phyloP scores from a whole-genome alignment of 1,139 yeast species.

The Suhomyces chickasaworum region DNA sequence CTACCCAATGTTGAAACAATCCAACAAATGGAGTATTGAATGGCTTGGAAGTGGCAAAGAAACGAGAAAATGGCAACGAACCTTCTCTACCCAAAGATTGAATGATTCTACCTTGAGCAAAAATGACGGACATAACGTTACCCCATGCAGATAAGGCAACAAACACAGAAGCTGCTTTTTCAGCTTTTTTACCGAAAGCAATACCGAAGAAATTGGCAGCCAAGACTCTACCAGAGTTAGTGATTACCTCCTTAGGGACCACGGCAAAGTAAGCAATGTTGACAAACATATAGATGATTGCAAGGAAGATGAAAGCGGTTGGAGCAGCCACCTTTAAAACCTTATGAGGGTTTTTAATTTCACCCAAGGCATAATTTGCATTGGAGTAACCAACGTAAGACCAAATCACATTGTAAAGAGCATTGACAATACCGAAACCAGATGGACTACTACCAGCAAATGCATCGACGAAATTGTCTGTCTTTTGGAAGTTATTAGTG shows the following conservation, averaged over 20 bases:
- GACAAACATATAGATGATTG: constrained; percentile 68
- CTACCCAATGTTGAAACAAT: constrained; percentile 59
- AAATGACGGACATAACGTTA: constrained; percentile 50
- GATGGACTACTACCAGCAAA: constrained; percentile 62
- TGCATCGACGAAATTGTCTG: constrained; percentile 63
- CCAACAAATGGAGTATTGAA: constrained; percentile 55
- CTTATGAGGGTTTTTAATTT: constrained; percentile 57
- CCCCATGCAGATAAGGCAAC: constrained; percentile 54
- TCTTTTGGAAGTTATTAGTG: constrained; percentile 47
- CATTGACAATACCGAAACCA: constrained; percentile 76
- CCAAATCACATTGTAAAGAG: constrained; percentile 80
- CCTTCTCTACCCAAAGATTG: constrained; percentile 55
- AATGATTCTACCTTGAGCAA: constrained; percentile 52
- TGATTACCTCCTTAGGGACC: constrained; percentile 49
- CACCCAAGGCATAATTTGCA: constrained; percentile 82
- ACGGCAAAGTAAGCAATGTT: constrained; percentile 61
- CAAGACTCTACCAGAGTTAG: constrained; percentile 45
- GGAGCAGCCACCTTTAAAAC: constrained; percentile 50
- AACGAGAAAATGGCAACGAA: constrained; percentile 46
- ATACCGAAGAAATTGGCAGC: constrained; percentile 50
- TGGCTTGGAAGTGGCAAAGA: constrained; percentile 47
- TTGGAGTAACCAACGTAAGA: constrained; percentile 75
- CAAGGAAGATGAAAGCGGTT: constrained; percentile 57
- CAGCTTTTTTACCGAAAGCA: constrained; percentile 49
- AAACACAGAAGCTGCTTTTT: constrained; percentile 50